Percentiles rank a stretch among this genome's conserved stretches.
Conservation (phyloP, 1,139 yeast genomes). For the Diutina scorzettiae region DNA sequence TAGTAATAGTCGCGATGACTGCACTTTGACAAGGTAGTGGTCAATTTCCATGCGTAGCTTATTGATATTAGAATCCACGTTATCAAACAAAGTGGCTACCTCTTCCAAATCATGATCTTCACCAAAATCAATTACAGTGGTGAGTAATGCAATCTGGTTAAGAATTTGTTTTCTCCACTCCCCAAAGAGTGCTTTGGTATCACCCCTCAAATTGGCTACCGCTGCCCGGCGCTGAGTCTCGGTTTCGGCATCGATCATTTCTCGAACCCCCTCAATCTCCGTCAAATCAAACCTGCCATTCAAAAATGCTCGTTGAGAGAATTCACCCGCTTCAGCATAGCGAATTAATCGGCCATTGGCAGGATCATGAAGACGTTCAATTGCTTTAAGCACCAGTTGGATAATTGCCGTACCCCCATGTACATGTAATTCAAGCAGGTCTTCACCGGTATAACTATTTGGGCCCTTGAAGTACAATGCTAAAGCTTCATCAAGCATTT, state of each 20-base stretch:
- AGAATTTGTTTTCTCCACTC: conserved; percentile 62
- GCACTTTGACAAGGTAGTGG: conserved; percentile 37
- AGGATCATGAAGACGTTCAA: conserved; percentile 39
- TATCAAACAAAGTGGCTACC: conserved; percentile 33
- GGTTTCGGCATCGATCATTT: conserved; percentile 88
- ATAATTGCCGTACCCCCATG: conserved; percentile 93
- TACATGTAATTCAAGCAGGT: conserved; percentile 69
- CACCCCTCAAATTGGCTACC: conserved; percentile 60
- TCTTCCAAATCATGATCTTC: conserved; percentile 82
- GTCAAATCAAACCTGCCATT: conserved; percentile 64
- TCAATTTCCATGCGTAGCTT: conserved; percentile 32
- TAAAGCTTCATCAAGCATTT: conserved; percentile 65
- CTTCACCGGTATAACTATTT: conserved; percentile 89
- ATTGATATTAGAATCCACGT: conserved; percentile 34
- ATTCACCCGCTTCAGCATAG: conserved; percentile 90
- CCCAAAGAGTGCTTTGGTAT: conserved; percentile 39
- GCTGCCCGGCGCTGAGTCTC: conserved; percentile 78
- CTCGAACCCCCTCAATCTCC: conserved; percentile 82
- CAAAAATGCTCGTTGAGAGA: conserved; percentile 69
- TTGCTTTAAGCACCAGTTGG: conserved; percentile 52
- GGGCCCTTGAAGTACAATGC: conserved; percentile 63
- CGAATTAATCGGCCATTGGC: conserved; percentile 36
- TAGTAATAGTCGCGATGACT: conserved; percentile 51
- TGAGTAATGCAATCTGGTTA: conserved; percentile 56
- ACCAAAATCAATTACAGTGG: conserved; percentile 93